Base-by-base conservation (phyloP, 225 moss, liverwort and hornwort genomes). In the Ulota crispa region DNA sequence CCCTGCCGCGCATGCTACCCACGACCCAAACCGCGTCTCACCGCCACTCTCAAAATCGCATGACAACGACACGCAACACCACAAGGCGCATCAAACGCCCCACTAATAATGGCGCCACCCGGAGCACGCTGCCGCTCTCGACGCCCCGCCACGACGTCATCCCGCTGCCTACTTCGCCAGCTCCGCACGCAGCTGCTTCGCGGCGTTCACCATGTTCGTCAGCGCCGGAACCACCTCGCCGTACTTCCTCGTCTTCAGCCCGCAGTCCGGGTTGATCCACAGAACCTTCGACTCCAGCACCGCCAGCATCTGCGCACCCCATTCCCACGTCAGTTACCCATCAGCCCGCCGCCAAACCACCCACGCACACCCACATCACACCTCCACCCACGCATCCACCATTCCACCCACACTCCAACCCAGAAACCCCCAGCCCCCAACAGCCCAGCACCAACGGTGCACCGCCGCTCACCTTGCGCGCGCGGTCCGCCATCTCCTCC, bases 261-360 rank as follows among this genome's bases (percentile, higher is more conserved):
- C 94, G 75, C 95, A 95, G 87, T 95, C 95, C 4, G 94, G 95
- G 83, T 93, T 95, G 80, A 95, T 92, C 95, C 95, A 95, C 34
- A 94, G 81, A 9, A 95, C 95, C 81, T 94, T 88, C 26, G 92
- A 85, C 85, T 85, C 85, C 65, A 85, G 47, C 47, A 81, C 85
- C 27, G 85, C 85, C 81, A 85, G 23, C 85, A 85, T 85, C 85
- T 85, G 81, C 50, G 16, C 16, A 50, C 0, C 63, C 64, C 86
- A 41, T 78, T 72, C 79, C 90, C 87, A 52, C 53, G 13, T 74
- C 68, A 47, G 8, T 28, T 32, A 11, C 53, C 50, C 5, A 1
- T 18, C 50, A 5, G 6, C 16, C 18, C 50, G 18, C 50, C 50
- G 4, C 14, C 45, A 1, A 45, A 3, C 0, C 0, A 3, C 43